Conservation (phyloP, 345 rosid genomes). For the Odontarrhena argentea region DNA sequence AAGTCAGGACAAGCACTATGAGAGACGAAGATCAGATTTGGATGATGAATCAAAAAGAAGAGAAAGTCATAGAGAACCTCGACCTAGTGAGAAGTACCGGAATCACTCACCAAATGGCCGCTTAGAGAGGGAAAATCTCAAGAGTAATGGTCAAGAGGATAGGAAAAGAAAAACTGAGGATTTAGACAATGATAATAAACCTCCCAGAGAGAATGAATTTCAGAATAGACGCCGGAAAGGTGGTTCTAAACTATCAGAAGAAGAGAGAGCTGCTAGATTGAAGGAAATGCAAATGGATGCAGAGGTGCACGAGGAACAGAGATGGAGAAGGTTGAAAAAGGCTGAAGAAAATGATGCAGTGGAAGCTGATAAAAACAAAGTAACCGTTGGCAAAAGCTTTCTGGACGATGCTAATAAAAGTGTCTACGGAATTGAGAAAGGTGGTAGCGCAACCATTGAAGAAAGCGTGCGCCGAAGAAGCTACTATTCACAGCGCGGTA, state of each 20-base stretch:
- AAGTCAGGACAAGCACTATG: conserved; percentile 29
- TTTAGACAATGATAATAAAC: conserved; percentile 41
- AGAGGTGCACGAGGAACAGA: conserved; percentile 87
- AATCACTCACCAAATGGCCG: conserved; percentile 40
- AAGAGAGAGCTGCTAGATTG: conserved; percentile 81
- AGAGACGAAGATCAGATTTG: conserved; percentile 34
- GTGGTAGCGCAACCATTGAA: conserved; percentile 87
- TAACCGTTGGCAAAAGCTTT: conserved; percentile 64
- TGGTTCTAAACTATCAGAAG: conserved; percentile 74
- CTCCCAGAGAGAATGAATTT: conserved; percentile 45
- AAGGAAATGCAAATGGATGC: conserved; percentile 84
- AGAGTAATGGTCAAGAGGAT: conserved; percentile 38
- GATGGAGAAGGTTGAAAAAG: conserved; percentile 86
- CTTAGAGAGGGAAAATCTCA: conserved; percentile 35
- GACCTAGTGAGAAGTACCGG: conserved; percentile 38
- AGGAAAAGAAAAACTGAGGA: conserved; percentile 44
- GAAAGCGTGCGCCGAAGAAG: conserved; percentile 91
- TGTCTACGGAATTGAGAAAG: conserved; percentile 85
- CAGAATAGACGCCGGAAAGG: conserved; percentile 44
- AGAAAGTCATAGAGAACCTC: conserved; percentile 40
- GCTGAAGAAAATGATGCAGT: conserved; percentile 76
- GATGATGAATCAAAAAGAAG: conserved; percentile 48
- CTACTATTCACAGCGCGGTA: conserved; percentile 73
- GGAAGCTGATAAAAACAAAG: conserved; percentile 55
- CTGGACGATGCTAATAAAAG: conserved; percentile 82